Evolutionary conservation across 352 stramenopile species (phyloP), one percentile per base, ranked within the genome.

Genomic region (Phytophthora constricta): DNA sequence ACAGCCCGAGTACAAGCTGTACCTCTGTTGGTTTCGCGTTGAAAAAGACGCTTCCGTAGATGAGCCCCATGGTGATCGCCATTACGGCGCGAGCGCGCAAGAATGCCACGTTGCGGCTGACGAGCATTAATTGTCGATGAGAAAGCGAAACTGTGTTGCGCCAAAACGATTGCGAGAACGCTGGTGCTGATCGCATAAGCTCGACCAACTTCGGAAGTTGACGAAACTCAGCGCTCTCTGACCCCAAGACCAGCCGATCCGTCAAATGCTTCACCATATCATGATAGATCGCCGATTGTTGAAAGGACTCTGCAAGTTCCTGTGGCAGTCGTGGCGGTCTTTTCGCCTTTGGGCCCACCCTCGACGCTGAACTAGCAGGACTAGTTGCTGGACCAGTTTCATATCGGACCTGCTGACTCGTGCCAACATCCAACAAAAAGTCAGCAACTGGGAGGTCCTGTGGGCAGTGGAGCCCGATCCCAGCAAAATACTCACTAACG

Each of bases 1-100:
- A 66, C 39, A 93, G 69, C n/a, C 90, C 86, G 13, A 64, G 48
- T 2, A 76, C 58, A 26, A 80, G n/a, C 41, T 78, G 65, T 17
- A 68, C 62, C n/a, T 70, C 31, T 25, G 51, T 58, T 0, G 55
- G 46, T 17, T 68, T 66, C 17, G 70, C 28, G 45, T 72, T 56
- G 27, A 64, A 77, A 45, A 67, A 84, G 1, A 58, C 52, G 17
- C 43, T 68, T 27, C 58, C 62, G 62, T 77, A 76, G 14, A 84
- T 58, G 5, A 79, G 56, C 5, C 58, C 66, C 53, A 79, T 74
- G 39, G 74, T 22, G n/a, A 77, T 34, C 19, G 58, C 51, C 51
- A 72, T 76, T 31, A 79, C 23, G 13, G 26, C 41, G 22, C 72
- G 67, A 23, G 57, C 66, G 5, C 53, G 25, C 19, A 79, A 26